Evolutionary conservation across 2,329 filamentous ascomycete species (phyloP).

Genomic region (Diaporthe capsici): DNA sequence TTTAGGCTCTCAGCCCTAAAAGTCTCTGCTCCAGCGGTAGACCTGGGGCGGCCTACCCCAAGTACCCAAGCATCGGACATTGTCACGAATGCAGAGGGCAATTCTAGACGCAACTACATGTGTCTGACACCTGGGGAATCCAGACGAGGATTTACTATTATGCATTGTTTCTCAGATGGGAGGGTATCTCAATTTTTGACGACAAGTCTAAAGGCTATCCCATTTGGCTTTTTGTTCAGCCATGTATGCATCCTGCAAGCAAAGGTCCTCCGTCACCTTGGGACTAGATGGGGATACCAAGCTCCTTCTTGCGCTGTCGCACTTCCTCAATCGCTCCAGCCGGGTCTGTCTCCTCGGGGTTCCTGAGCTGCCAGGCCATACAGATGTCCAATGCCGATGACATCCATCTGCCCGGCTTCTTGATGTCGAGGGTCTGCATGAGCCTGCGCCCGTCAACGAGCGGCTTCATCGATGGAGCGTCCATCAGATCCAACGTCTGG

Average conservation of each 20-base stretch:
- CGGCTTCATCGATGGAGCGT: conserved; percentile 70
- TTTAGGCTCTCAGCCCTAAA: not conserved
- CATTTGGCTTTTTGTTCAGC: not conserved
- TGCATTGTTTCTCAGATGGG: not conserved
- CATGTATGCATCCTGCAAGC: not conserved
- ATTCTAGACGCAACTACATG: not conserved
- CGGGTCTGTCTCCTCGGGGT: conserved; percentile 76
- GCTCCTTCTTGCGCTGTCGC: conserved; percentile 62
- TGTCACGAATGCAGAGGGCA: not conserved
- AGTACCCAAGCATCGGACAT: not conserved
- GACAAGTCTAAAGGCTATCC: not conserved
- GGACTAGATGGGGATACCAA: conserved; percentile 56
- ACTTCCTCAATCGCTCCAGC: conserved; percentile 73
- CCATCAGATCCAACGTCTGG: conserved; percentile 66
- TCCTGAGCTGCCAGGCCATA: conserved; percentile 89
- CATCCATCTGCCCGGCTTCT: conserved; percentile 88
- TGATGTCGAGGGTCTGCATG: conserved; percentile 75
- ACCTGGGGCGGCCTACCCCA: conserved; percentile 6
- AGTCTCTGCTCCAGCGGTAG: not conserved
- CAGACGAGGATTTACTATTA: not conserved
- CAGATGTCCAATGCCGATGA: conserved; percentile 82
- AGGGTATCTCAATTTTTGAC: conserved; percentile 19
- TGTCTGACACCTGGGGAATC: not conserved
- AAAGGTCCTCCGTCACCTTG: not conserved
- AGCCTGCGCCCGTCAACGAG: conserved; percentile 84